These are phyloP conservation scores for Jacaranda mimosifolia DNA, from an alignment of 257 asterid species.

Conservation along the genomic window DNA sequence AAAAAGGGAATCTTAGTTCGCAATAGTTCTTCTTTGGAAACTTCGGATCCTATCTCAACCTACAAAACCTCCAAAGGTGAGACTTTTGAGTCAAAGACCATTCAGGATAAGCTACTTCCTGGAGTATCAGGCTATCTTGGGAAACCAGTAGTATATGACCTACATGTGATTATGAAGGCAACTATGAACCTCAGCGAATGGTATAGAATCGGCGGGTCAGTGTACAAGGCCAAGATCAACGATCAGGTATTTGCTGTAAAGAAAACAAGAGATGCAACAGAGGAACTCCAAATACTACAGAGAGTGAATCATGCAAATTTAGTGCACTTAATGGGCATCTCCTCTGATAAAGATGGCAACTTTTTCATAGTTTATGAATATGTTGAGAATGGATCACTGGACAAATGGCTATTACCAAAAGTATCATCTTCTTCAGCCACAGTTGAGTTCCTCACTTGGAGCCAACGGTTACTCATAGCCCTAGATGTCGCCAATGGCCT, in stretches of 20 bases:
- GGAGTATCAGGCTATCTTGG: conserved; percentile 81
- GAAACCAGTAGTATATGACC: conserved; percentile 62
- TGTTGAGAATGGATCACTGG: conserved; percentile 73
- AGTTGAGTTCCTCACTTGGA: conserved; percentile 55
- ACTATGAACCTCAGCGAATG: conserved; percentile 61
- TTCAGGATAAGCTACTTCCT: conserved; percentile 74
- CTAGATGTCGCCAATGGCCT: conserved; percentile 85
- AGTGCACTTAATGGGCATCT: conserved; percentile 72
- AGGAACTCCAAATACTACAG: conserved; percentile 70
- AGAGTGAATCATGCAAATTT: conserved; percentile 75
- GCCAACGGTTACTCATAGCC: conserved; percentile 64
- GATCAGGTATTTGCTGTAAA: conserved; percentile 61
- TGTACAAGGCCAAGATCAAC: conserved; percentile 58
- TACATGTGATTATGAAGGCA: conserved; percentile 66
- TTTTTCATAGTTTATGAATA: conserved; percentile 67
- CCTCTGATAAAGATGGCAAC: conserved; percentile 61
- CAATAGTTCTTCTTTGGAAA: conserved; percentile 44
- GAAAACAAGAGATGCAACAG: conserved; percentile 62
- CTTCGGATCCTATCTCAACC: conserved; percentile 38
- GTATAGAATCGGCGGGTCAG: conserved; percentile 65
- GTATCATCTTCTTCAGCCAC: conserved; percentile 40
- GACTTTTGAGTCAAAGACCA: conserved; percentile 37
- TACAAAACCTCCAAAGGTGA: conserved; percentile 41
- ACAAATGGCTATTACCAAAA: conserved; percentile 59
- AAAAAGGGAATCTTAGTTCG: conserved; percentile 47